These are phyloP conservation scores for Thielaviopsis populi DNA, from an alignment of 2,329 filamentous ascomycete genomes.

Conservation along the genomic window DNA sequence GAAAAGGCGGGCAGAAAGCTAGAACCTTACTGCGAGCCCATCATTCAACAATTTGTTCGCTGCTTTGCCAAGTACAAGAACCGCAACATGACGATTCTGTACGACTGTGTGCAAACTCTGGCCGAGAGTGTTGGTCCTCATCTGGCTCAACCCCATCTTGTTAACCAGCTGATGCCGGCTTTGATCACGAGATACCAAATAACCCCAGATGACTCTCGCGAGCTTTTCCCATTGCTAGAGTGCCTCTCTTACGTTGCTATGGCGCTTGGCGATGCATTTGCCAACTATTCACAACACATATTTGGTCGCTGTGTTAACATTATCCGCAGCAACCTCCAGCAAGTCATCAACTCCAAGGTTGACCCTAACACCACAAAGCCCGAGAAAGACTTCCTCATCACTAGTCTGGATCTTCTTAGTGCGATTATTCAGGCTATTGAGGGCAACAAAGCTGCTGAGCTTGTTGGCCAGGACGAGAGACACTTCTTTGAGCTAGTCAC, in stretches of 20 bases:
- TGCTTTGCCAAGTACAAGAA: slow-evolving; percentile 97
- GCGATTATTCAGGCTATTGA: slow-evolving; percentile 85
- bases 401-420: slow-evolving; percentile 82
- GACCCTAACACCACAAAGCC: slow-evolving; percentile 60
- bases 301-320: slow-evolving; percentile 81
- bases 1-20: slow-evolving; percentile 76
- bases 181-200: slow-evolving; percentile 78
- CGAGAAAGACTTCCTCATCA: slow-evolving; percentile 94
- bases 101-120: slow-evolving; percentile 94
- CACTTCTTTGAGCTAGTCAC: slow-evolving; percentile 80
- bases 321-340: slow-evolving; percentile 80
- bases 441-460: slow-evolving; percentile 52
- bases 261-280: slow-evolving; percentile 67
- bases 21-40: slow-evolving; percentile 74
- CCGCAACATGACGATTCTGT: slow-evolving; percentile 96
- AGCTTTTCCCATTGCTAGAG: slow-evolving; percentile 90
- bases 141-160: slow-evolving; percentile 66
- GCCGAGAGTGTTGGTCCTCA: slow-evolving; percentile 79
- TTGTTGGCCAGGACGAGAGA: slow-evolving; percentile 62
- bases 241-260: slow-evolving; percentile 89
- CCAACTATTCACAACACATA: slow-evolving; percentile 71
- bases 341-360: slow-evolving; percentile 53
- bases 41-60: slow-evolving; percentile 78
- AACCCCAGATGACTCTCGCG: slow-evolving; percentile 74
- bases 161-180: slow-evolving; percentile 79